phyloP scores from a whole-genome alignment of 768 basidiomycete species.

The Termitomyces sp. region DNA sequence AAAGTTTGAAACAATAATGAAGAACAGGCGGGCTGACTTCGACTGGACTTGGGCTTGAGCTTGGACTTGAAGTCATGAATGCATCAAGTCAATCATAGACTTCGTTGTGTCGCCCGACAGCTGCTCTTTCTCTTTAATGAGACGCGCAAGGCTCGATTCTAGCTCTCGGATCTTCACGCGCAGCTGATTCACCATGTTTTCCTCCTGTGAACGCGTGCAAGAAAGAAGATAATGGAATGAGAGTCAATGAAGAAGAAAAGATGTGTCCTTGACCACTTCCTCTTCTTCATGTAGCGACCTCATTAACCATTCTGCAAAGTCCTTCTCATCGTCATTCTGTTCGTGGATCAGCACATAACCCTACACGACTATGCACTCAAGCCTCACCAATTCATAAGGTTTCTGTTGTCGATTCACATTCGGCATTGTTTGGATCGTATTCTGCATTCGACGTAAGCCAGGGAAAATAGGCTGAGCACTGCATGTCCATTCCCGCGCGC shows the following conservation, averaged over 20 bases:
- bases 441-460: conserved; percentile 9
- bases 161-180: conserved; percentile 40
- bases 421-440: not conserved
- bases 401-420: not conserved
- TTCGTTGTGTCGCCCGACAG: conserved; percentile 20
- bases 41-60: conserved; percentile 8
- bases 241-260: not conserved
- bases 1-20: not conserved
- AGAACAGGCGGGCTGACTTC: not conserved
- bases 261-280: conserved; percentile 12
- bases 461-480: conserved; percentile 8
- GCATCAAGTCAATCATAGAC: conserved; percentile 36
- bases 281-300: conserved; percentile 17
- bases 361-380: not conserved
- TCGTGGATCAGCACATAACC: not conserved
- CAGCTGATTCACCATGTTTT: conserved; percentile 38
- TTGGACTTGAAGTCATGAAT: conserved; percentile 34
- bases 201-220: conserved; percentile 14
- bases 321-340: not conserved
- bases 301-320: not conserved
- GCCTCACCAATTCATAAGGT: conserved; percentile 35
- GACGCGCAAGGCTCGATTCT: conserved; percentile 41
- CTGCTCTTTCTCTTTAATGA: conserved; percentile 32
- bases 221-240: not conserved
- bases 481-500: not conserved